phyloP scores from a whole-genome alignment of 2,329 filamentous ascomycete species.

The Huntiella savannae region DNA sequence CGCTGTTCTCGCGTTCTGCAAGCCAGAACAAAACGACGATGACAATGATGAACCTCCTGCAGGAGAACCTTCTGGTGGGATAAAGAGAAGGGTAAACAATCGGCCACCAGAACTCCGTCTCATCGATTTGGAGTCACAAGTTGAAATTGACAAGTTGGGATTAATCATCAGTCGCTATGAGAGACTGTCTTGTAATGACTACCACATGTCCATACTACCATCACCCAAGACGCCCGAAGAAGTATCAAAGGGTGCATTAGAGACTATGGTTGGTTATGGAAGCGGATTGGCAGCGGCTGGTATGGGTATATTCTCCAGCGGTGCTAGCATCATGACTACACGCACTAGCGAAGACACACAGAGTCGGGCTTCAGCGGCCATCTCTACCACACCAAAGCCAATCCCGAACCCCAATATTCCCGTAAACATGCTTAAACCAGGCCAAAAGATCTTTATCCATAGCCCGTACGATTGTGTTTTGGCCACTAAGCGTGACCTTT shows the following conservation, averaged over 20 bases:
- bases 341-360: slow-evolving; percentile 37
- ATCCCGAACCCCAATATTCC: slow-evolving; percentile 17
- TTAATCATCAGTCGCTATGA: slow-evolving; percentile 76
- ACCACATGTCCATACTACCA: slow-evolving; percentile 71
- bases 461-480: slow-evolving; percentile 95
- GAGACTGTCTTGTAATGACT: slow-evolving; percentile 70
- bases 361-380: slow-evolving; percentile 18
- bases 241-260: slow-evolving; percentile 49
- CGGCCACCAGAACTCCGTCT: slow-evolving; percentile 75
- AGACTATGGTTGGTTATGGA: slow-evolving; percentile 51
- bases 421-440: slow-evolving; percentile 34
- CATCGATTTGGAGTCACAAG: slow-evolving; percentile 72
- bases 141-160: slow-evolving; percentile 73
- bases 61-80: slow-evolving; percentile 44
- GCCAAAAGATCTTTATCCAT: slow-evolving; percentile 71
- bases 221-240: slow-evolving; percentile 32
- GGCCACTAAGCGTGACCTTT: slow-evolving; percentile 67
- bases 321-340: slow-evolving; percentile 51
- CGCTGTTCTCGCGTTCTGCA: slow-evolving; percentile 78
- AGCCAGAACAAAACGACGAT: slow-evolving; percentile 50
- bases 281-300: slow-evolving; percentile 80
- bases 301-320: slow-evolving; percentile 60
- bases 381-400: slow-evolving; percentile 17
- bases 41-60: slow-evolving; percentile 14
- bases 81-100: slow-evolving; percentile 50